Evolutionary conservation across 2,329 filamentous ascomycete species (phyloP).

Genomic region (Anthostomella pinea): DNA sequence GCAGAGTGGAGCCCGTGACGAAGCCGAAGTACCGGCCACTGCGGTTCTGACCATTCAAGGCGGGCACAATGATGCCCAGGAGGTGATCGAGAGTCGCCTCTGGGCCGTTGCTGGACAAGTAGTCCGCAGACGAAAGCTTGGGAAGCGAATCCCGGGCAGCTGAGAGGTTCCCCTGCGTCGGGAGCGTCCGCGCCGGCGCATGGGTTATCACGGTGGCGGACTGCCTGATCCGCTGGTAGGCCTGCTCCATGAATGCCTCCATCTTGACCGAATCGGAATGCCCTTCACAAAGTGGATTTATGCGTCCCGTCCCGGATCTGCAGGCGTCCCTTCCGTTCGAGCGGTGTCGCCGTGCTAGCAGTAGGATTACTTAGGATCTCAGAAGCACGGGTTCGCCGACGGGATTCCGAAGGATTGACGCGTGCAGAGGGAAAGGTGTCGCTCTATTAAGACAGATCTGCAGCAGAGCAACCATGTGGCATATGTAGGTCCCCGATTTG

Average conservation of each 20-base stretch:
- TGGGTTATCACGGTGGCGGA: slow-evolving; percentile 11
- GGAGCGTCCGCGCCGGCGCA: slow-evolving; percentile 37
- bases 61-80: slow-evolving; percentile 47
- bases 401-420: background rate
- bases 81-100: slow-evolving; percentile 42
- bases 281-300: too few species aligned
- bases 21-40: slow-evolving; percentile 80
- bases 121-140: slow-evolving; percentile 23
- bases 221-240: slow-evolving; percentile 25
- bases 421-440: background rate
- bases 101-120: slow-evolving; percentile 33
- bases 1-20: slow-evolving; percentile 77
- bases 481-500: background rate
- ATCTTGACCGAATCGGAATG: too few species aligned
- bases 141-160: slow-evolving; percentile 42
- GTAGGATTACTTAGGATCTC: too few species aligned
- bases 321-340: too few species aligned
- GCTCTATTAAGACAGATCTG: background rate
- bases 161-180: slow-evolving; percentile 32
- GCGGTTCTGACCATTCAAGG: slow-evolving; percentile 63
- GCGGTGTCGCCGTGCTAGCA: too few species aligned
- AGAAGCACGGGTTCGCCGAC: background rate
- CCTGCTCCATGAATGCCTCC: slow-evolving; percentile 13
- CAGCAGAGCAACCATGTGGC: background rate
- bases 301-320: too few species aligned